phyloP scores from a whole-genome alignment of 768 basidiomycete genomes.

The Amanita phalloides region DNA sequence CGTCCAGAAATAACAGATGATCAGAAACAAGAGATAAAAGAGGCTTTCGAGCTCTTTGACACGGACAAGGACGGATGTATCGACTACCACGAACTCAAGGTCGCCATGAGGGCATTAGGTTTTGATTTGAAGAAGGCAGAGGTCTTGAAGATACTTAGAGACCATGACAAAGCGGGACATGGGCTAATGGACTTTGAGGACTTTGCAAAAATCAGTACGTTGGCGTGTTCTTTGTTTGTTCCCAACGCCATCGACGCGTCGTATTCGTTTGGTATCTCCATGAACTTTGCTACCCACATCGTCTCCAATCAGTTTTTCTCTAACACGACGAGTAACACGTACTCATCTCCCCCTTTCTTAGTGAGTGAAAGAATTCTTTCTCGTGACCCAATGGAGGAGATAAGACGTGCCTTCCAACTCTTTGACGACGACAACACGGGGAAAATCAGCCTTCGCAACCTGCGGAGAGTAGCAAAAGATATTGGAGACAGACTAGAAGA shows the following conservation, averaged over 20 bases:
- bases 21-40: constrained; percentile 93
- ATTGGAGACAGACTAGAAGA: constrained; percentile 93
- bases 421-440: constrained; percentile 97
- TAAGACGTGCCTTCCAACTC: constrained; percentile 88
- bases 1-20: constrained; percentile 83
- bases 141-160: constrained; percentile 87
- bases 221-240: background rate
- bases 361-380: constrained; percentile 93
- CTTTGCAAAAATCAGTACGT: constrained; percentile 89
- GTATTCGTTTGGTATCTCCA: background rate
- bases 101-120: constrained; percentile 95
- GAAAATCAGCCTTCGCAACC: constrained; percentile 84
- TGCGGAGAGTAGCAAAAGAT: constrained; percentile 91
- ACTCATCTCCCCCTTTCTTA: constrained; percentile 17
- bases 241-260: constrained; percentile 1
- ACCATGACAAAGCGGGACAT: constrained; percentile 77
- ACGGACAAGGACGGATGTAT: constrained; percentile 95
- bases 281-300: background rate
- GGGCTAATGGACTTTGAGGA: constrained; percentile 88
- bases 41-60: constrained; percentile 98
- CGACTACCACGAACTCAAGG: constrained; percentile 98
- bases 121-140: constrained; percentile 99
- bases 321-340: constrained; percentile 11
- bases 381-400: constrained; percentile 94
- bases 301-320: constrained; percentile 3